phyloP scores from a whole-genome alignment of 768 basidiomycete species.

The Tricholoma furcatifolium region DNA sequence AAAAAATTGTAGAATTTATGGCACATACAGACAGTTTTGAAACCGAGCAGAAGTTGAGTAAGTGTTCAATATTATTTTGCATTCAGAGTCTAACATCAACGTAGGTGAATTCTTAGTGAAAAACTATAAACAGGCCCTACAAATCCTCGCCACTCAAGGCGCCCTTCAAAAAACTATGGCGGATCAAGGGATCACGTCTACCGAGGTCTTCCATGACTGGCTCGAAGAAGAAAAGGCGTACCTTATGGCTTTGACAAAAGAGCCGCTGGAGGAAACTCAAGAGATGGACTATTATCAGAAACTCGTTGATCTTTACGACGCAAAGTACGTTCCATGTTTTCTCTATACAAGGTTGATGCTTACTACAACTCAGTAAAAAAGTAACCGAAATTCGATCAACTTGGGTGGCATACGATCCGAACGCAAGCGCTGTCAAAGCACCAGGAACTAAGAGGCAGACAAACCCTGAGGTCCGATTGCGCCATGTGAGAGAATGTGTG shows the following conservation, averaged over 20 bases:
- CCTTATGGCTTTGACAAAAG: neutral
- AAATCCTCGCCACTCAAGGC: neutral
- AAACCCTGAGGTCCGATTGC: neutral
- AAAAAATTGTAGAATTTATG: constrained; percentile 1
- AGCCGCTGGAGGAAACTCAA: neutral
- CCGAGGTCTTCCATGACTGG: neutral
- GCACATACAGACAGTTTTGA: too few species aligned
- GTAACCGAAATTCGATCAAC: neutral
- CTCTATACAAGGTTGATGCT: neutral
- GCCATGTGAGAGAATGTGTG: neutral
- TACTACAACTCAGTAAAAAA: neutral
- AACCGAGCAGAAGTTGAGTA: constrained; percentile 11
- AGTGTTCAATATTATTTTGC: neutral
- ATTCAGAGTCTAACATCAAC: neutral
- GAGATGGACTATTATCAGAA: too few species aligned
- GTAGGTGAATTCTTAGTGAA: constrained; percentile 2
- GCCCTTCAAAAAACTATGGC: neutral
- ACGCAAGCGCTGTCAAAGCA: neutral
- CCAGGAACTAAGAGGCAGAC: neutral
- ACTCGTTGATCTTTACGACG: too few species aligned
- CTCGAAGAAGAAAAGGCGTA: neutral
- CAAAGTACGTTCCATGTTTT: neutral
- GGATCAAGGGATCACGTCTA: neutral
- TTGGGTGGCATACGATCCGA: too few species aligned
- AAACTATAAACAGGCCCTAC: constrained; percentile 2